Conservation (phyloP, 306 rosid species). For the Mimosa pudica region DNA sequence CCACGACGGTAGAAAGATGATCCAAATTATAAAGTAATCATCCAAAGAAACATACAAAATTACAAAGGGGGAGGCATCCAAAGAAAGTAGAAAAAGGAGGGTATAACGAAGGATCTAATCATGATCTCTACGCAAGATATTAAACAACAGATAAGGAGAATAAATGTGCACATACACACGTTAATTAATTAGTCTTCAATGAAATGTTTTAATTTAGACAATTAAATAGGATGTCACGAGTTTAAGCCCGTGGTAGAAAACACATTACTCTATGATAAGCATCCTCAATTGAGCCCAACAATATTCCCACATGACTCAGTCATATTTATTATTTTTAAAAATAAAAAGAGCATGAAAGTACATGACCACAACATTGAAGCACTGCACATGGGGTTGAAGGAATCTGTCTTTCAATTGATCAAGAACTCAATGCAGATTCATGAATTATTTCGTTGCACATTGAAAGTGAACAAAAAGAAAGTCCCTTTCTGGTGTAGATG, state of each 20-base stretch:
- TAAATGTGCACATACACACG: background rate
- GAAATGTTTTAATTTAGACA: too few species aligned
- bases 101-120: slow-evolving; percentile 42
- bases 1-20: slow-evolving; percentile 34
- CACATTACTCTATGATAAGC: too few species aligned
- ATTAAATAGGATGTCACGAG: too few species aligned
- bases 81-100: slow-evolving; percentile 37
- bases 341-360: slow-evolving; percentile 21
- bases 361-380: slow-evolving; percentile 33
- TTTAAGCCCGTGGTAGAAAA: too few species aligned
- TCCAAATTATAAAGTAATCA: slow-evolving; percentile 8
- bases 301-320: too few species aligned
- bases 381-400: slow-evolving; percentile 48
- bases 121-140: slow-evolving; percentile 32
- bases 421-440: slow-evolving; percentile 45
- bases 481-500: slow-evolving; percentile 24
- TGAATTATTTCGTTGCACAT: slow-evolving; percentile 38
- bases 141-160: slow-evolving; percentile 39
- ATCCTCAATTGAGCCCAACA: too few species aligned
- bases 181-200: too few species aligned
- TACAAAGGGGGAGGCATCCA: slow-evolving; percentile 47
- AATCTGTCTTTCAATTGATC: slow-evolving; percentile 31
- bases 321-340: too few species aligned
- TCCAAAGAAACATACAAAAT: slow-evolving; percentile 27
- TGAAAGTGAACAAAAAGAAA: background rate